Conservation (phyloP, 1,284 basidiomycete species). For the Trichosporon sp. region DNA sequence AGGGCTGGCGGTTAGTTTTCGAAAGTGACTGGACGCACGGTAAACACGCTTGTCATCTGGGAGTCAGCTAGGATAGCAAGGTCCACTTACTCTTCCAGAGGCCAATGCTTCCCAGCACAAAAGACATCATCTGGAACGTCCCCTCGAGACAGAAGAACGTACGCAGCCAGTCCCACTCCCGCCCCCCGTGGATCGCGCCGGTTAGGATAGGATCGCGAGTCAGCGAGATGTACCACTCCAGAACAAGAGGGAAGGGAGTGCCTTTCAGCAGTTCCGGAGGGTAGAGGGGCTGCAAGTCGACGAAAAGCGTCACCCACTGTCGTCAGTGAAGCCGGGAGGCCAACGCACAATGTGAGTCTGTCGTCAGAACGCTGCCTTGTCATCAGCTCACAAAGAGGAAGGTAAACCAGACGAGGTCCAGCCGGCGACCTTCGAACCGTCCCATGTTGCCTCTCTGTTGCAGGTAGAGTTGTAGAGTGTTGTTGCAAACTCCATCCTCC, state of each 20-base stretch:
- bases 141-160: conserved; percentile 45
- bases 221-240: conserved; percentile 34
- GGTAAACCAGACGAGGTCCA: conserved; percentile 38
- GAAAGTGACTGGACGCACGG: conserved; percentile 22
- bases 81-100: conserved; percentile 60
- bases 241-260: conserved; percentile 27
- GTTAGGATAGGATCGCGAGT: conserved; percentile 43
- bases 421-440: conserved; percentile 31
- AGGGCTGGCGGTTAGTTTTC: conserved; percentile 41
- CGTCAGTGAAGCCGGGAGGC: neutral
- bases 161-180: conserved; percentile 39
- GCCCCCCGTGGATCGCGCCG: conserved; percentile 24
- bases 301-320: conserved; percentile 21
- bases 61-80: neutral
- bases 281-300: conserved; percentile 45
- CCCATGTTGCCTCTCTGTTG: conserved; percentile 11
- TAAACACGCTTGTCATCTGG: conserved; percentile 43
- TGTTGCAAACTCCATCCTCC: too few species aligned
- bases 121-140: conserved; percentile 70
- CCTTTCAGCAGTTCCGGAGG: conserved; percentile 26
- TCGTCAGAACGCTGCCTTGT: neutral
- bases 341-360: conserved; percentile 5
- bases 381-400: conserved; percentile 34
- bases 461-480: neutral
- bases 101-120: conserved; percentile 62